phyloP scores from a whole-genome alignment of 78 protist genomes.

The Chrysochromulina parva region DNA sequence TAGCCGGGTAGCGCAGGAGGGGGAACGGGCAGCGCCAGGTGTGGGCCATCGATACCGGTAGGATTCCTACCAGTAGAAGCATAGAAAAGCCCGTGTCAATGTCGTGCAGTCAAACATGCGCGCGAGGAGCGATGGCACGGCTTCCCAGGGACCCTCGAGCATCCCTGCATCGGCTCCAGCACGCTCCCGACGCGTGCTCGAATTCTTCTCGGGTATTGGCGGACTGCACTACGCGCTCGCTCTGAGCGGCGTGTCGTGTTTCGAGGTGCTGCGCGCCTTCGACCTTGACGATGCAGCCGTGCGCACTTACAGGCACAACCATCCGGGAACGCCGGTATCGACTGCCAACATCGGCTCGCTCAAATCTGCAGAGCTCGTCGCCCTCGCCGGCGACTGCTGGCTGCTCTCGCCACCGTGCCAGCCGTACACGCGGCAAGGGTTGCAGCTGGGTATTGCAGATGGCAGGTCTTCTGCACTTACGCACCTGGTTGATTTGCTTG shows the following conservation, averaged over 20 bases:
- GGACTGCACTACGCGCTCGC: constrained; percentile 49
- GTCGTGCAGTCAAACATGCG: too few species aligned
- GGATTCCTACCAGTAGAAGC: too few species aligned
- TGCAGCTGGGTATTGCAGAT: constrained; percentile 60
- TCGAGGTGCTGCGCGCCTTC: constrained; percentile 23
- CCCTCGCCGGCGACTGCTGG: constrained; percentile 36
- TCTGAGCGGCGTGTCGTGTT: not conserved
- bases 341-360: not conserved
- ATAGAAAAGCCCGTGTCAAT: too few species aligned
- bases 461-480: constrained; percentile 60
- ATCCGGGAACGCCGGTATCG: not conserved
- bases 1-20: too few species aligned
- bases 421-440: constrained; percentile 79
- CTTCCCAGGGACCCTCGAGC: too few species aligned
- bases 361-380: not conserved
- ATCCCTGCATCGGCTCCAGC: too few species aligned
- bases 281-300: constrained; percentile 47
- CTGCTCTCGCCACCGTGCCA: constrained; percentile 78
- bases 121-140: too few species aligned
- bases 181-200: constrained; percentile 7
- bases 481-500: constrained; percentile 43
- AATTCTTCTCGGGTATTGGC: constrained; percentile 66
- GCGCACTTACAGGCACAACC: constrained; percentile 40
- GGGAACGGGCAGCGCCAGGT: too few species aligned
- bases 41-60: too few species aligned